A percentile compares a stretch with the other conserved stretches of the same genome.
Evolutionary conservation across 2,329 filamentous ascomycete species (phyloP).

Genomic region (Pseudocercospora pini-densiflorae): DNA sequence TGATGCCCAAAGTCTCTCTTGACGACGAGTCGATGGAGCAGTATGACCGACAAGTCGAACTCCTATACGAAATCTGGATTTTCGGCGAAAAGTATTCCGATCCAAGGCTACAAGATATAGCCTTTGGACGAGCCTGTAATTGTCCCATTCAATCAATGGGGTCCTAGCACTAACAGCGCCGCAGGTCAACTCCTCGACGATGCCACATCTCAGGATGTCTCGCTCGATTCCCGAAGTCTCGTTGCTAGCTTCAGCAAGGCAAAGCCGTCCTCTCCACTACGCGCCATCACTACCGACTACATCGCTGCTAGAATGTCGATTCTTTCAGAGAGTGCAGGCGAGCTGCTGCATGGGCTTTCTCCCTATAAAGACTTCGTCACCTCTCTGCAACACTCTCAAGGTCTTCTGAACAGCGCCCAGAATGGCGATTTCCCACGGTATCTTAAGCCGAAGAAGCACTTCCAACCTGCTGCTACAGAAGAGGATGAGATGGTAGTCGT

Average conservation of each 20-base stretch:
- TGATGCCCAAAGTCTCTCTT: background rate
- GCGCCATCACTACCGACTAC: background rate
- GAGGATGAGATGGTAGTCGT: too few species aligned
- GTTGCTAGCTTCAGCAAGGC: background rate
- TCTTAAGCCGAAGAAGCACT: background rate
- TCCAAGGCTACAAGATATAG: background rate
- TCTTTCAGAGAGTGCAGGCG: background rate
- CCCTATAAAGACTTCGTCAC: background rate
- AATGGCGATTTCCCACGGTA: background rate
- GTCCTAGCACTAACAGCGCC: background rate
- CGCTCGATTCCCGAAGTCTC: background rate
- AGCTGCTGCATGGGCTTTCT: background rate
- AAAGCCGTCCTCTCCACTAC: background rate
- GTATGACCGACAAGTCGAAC: background rate
- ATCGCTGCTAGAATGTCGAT: background rate
- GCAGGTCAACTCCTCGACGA: background rate
- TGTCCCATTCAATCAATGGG: too few species aligned
- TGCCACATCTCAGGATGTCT: background rate
- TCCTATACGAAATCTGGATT: background rate
- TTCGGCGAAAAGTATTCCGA: slow-evolving; percentile 9
- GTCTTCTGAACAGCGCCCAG: background rate
- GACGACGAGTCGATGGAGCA: background rate
- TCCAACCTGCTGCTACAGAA: background rate
- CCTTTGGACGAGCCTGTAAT: background rate
- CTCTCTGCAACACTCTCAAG: background rate